Evolutionary conservation across 495 filamentous ascomycete genomes (phyloP).

Genomic region (Penicillium antarcticum): DNA sequence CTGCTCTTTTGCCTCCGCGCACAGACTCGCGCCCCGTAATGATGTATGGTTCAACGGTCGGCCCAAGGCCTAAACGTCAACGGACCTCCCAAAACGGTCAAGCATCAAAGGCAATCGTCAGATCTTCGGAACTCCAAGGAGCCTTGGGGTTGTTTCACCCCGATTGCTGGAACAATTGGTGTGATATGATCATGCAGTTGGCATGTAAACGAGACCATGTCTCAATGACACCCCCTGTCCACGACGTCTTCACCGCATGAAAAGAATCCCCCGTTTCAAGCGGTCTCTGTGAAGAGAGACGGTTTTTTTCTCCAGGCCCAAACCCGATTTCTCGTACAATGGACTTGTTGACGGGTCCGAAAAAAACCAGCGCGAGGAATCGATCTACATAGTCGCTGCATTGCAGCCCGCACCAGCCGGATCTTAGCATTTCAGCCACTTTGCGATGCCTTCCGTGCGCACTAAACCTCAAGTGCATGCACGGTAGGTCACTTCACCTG

Average conservation of each 20-base stretch:
- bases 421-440: conserved; percentile 26
- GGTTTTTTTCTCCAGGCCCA: too few relatives aligned
- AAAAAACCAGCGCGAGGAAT: conserved; percentile 19
- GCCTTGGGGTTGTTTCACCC: too few relatives aligned
- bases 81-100: conserved; percentile 4
- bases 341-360: conserved; percentile 15
- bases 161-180: neutral
- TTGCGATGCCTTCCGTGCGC: conserved; percentile 22
- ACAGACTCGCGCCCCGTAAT: conserved; percentile 21
- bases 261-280: neutral
- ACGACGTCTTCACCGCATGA: neutral
- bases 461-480: conserved; percentile 25
- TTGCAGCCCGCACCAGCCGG: conserved; percentile 19
- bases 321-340: conserved; percentile 3
- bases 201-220: conserved; percentile 9
- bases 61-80: conserved; percentile 13
- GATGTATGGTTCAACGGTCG: conserved; percentile 24
- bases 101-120: conserved; percentile 16
- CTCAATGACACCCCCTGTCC: neutral
- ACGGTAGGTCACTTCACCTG: conserved; percentile 28
- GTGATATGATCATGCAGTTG: conserved; percentile 9
- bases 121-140: conserved; percentile 20
- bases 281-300: too few relatives aligned
- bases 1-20: conserved; percentile 1
- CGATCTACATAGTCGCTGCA: conserved; percentile 26